These are phyloP conservation scores for Spathaspora girioi DNA, from an alignment of 805 yeast genomes.

Conservation along the genomic window DNA sequence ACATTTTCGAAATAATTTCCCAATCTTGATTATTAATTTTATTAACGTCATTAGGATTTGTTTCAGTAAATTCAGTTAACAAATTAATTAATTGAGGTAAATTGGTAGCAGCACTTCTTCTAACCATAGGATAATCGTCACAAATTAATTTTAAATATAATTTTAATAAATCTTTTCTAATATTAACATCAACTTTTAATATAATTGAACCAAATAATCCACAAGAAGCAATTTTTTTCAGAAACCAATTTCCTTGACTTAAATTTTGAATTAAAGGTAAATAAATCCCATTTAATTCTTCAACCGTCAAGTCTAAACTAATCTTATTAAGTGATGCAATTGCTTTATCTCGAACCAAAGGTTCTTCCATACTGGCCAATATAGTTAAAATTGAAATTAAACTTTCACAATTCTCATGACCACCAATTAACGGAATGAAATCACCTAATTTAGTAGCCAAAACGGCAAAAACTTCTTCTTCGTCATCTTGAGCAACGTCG, in stretches of 20 bases:
- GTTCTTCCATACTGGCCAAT: slow-evolving; percentile 91
- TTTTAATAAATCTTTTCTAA: slow-evolving; percentile 60
- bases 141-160: slow-evolving; percentile 67
- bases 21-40: slow-evolving; percentile 59
- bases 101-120: slow-evolving; percentile 87
- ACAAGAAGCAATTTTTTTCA: slow-evolving; percentile 85
- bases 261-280: slow-evolving; percentile 75
- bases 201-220: slow-evolving; percentile 78
- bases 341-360: slow-evolving; percentile 92
- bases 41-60: slow-evolving; percentile 32
- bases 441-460: slow-evolving; percentile 87
- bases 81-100: slow-evolving; percentile 71
- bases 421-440: slow-evolving; percentile 89
- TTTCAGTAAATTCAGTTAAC: slow-evolving; percentile 39
- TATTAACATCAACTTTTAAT: slow-evolving; percentile 49
- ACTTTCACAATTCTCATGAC: slow-evolving; percentile 52
- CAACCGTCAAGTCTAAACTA: slow-evolving; percentile 56
- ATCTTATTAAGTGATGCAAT: slow-evolving; percentile 77
- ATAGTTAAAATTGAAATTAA: slow-evolving; percentile 67
- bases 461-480: slow-evolving; percentile 94
- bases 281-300: slow-evolving; percentile 63
- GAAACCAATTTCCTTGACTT: slow-evolving; percentile 91
- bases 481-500: slow-evolving; percentile 92
- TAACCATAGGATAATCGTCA: slow-evolving; percentile 97
- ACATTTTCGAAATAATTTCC: slow-evolving; percentile 79